Evolutionary conservation across 352 stramenopile genomes (phyloP).

Genomic region (Pythium brachiatum): DNA sequence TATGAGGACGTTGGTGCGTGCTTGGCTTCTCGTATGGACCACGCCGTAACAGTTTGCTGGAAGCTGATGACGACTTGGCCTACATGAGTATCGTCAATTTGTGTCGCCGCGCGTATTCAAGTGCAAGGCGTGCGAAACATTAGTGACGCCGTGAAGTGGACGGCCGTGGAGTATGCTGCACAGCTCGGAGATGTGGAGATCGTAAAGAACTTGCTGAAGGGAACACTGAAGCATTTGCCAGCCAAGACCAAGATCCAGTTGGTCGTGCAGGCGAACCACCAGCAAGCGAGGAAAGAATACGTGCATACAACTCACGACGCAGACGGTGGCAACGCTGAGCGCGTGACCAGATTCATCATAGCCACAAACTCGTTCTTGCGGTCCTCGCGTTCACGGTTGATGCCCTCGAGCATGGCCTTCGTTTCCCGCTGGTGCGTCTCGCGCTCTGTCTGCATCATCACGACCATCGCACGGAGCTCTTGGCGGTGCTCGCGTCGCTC

Average conservation of each 20-base stretch:
- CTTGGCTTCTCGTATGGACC: slow-evolving; percentile 2
- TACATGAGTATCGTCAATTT: slow-evolving; percentile 1
- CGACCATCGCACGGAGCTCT: not conserved
- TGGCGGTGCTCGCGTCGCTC: slow-evolving; percentile 1
- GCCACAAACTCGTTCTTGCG: slow-evolving; percentile 10
- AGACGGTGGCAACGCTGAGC: not conserved
- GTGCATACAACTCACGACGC: no score
- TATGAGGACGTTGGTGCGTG: slow-evolving; percentile 3
- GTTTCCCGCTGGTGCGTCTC: slow-evolving; percentile 2
- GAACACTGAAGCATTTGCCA: not conserved
- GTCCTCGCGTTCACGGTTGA: not conserved
- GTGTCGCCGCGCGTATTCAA: slow-evolving; percentile 13
- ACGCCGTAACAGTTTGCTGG: not conserved
- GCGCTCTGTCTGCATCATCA: slow-evolving; percentile 5
- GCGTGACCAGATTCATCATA: slow-evolving; percentile 12
- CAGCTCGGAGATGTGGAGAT: slow-evolving; percentile 27
- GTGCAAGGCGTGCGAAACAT: slow-evolving; percentile 7
- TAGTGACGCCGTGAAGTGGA: slow-evolving; percentile 9
- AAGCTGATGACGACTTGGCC: slow-evolving; percentile 9
- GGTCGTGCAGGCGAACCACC: slow-evolving; percentile 9
- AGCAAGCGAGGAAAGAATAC: no score
- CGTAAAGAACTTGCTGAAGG: slow-evolving; percentile 23
- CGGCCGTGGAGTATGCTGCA: slow-evolving; percentile 17
- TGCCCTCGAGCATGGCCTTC: not conserved
- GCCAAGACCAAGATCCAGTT: slow-evolving; percentile 8